Base-by-base conservation (phyloP, 2,329 filamentous ascomycete genomes). In the Stachybotrys elegans region DNA sequence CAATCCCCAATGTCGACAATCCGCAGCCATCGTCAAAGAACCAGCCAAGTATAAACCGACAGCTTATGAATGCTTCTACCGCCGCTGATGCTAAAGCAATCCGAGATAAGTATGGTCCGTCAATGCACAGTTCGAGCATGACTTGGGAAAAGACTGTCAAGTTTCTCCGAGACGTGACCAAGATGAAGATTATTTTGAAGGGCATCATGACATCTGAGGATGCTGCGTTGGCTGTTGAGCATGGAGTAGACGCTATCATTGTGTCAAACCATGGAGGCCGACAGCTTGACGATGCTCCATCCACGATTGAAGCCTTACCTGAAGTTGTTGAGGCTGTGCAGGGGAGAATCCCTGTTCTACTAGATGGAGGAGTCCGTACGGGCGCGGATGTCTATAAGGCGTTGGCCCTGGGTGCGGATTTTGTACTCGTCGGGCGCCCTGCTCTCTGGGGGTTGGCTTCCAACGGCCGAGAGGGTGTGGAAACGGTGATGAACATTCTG, bases 241-340 rank as follows among this genome's bases (percentile, higher is more conserved):
- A 59, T 35, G 60, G 62, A 4, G 52, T 54, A 9, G 50, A 58
- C 37, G 59, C 50, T 5, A 59, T 65, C n/a, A 52, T 59, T 23
- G 51, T 65, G 14, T 61, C 58, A 16, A 65, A 65, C 51, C 62
- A 65, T 40, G 60, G 61, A 17, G 59, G 59, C n/a, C 50, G 63
- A 14, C 61, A 65, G 39, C 54, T 66, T 8, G 58, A 64, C 46
- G 52, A 56, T 2, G 56, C 54, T 17, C 58, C 57, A 3, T 57
- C 59, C 1, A 53, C 61, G 12, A 47, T 65, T 11, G 61, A 64
- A 42, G 50, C 56, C 20, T 51, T 58, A 6, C 47, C 58, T 7
- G 59, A 63, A 42, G 55, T 63, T 36, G 50, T 54, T 38, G 44
- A 53, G 22, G 47, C 55, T 16, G 55, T 47, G 20, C 43, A 49